Evolutionary conservation across 2,329 filamentous ascomycete genomes (phyloP).

Genomic region (Fusarium redolens): DNA sequence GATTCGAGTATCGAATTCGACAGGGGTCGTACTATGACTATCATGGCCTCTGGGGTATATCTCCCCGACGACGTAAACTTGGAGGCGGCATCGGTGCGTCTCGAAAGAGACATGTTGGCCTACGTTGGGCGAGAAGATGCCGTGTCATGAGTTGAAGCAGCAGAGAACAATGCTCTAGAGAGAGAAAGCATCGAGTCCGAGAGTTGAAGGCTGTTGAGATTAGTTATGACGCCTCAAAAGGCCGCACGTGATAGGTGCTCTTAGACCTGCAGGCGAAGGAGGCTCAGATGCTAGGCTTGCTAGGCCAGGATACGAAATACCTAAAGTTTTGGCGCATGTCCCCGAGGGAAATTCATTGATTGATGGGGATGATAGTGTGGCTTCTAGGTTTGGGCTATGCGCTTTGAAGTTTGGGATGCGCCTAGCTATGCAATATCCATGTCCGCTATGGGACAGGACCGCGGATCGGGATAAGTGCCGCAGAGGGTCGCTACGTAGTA

Average conservation of each 20-base stretch:
- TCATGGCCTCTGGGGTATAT: constrained; percentile 29
- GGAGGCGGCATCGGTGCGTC: constrained; percentile 11
- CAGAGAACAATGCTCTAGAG: neutral
- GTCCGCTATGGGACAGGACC: neutral
- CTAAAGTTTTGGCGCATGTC: constrained; percentile 9
- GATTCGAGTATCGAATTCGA: neutral
- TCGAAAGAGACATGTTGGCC: constrained; percentile 22
- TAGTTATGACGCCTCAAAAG: constrained; percentile 4
- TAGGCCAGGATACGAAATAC: neutral
- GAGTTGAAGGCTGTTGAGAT: neutral
- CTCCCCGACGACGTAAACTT: constrained; percentile 3
- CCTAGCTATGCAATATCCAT: neutral
- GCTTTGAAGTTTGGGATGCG: neutral
- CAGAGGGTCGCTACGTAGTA: neutral
- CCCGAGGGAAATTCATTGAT: constrained; percentile 12
- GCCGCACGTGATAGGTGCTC: neutral
- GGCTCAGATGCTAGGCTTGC: constrained; percentile 2
- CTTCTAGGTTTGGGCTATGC: constrained; percentile 16
- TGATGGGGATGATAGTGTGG: constrained; percentile 5
- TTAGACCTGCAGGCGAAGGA: neutral
- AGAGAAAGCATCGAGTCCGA: neutral
- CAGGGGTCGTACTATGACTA: constrained; percentile 31
- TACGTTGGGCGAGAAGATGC: neutral
- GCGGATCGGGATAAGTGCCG: constrained; percentile 1
- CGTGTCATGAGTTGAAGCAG: constrained; percentile 16